Percentiles rank a stretch among this genome's conserved stretches.
These are phyloP conservation scores for Theileria orientalis DNA, from an alignment of 169 alveolate species.

Conservation along the genomic window DNA sequence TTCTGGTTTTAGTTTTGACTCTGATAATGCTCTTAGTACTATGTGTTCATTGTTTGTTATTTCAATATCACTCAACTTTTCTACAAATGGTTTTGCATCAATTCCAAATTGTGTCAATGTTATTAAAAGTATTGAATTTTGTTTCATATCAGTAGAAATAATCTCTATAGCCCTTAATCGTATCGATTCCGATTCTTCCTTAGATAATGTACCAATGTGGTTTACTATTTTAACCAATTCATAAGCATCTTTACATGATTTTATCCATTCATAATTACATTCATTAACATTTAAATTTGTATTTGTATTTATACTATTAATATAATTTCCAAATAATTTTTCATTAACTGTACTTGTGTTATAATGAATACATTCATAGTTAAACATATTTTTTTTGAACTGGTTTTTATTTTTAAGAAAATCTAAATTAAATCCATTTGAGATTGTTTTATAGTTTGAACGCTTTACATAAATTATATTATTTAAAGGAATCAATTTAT, in stretches of 20 bases:
- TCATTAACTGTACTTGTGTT: too few species aligned
- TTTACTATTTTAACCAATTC: conserved; percentile 19
- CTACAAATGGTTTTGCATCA: conserved; percentile 7
- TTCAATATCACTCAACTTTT: neutral
- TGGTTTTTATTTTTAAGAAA: too few species aligned
- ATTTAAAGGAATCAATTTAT: neutral
- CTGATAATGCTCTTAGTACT: conserved; percentile 36
- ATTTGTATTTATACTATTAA: too few species aligned
- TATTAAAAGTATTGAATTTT: conserved; percentile 34
- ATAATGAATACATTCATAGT: too few species aligned
- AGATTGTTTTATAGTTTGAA: too few species aligned
- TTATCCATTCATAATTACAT: neutral
- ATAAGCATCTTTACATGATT: neutral
- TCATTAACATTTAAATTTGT: too few species aligned
- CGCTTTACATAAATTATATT: too few species aligned
- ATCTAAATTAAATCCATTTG: too few species aligned
- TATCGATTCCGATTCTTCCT: neutral
- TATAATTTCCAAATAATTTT: too few species aligned
- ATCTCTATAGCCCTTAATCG: conserved; percentile 26
- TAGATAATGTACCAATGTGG: neutral
- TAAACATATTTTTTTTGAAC: too few species aligned
- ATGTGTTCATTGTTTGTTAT: conserved; percentile 10
- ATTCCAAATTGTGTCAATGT: conserved; percentile 39
- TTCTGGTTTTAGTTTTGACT: too few species aligned
- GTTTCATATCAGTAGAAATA: conserved; percentile 24